Evolutionary conservation across 1,284 basidiomycete genomes (phyloP), one percentile per base, ranked within the genome.

Genomic region (Cutaneotrichosporon arboriforme): DNA sequence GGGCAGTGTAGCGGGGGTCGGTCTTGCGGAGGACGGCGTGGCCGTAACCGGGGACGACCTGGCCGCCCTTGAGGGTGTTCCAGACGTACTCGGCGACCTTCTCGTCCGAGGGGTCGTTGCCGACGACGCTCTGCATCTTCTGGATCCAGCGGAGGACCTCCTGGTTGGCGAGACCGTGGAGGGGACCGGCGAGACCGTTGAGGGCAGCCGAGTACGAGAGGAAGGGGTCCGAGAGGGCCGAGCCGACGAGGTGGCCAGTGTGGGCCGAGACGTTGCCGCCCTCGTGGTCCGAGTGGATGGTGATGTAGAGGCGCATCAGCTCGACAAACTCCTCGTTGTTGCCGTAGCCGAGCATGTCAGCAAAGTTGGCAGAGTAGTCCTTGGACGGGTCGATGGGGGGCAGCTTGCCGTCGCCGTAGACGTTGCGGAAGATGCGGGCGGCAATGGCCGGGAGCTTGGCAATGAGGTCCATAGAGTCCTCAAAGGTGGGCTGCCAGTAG

Each of bases 231-330:
- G 93, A 94, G 57, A 97, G 86, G 52, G 94, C 94, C 55, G 93
- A 97, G 57, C 93, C 94, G 71, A 97, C 94, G 47, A 98, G 82
- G 80, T 97, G 91, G 62, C 89, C 89, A 51, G 89, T 88, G 80
- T 92, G 90, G n/a, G 90, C 89, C 64, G 94, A 97, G 60, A 98
- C 94, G 72, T 97, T 97, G 50, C 94, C 94, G 74, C 94, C 94
- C 78, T 97, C 93, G 78, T 97, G 93, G 76, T 97, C 93, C 72
- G 88, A 88, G 83, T 98, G 94, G 70, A 98, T 94, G 69, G 92
- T 94, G 77, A 97, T 86, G 82, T 97, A 98, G 57, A 97, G 83
- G 66, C 94, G 84, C 77, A 97, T 84, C 61, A 97, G 84, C 78
- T 98, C 94, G 60, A 94, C 88, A 64, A 98, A 97, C 52, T 83